Evolutionary conservation across 257 asterid genomes (phyloP).

Genomic region (Solanum bulbocastanum): DNA sequence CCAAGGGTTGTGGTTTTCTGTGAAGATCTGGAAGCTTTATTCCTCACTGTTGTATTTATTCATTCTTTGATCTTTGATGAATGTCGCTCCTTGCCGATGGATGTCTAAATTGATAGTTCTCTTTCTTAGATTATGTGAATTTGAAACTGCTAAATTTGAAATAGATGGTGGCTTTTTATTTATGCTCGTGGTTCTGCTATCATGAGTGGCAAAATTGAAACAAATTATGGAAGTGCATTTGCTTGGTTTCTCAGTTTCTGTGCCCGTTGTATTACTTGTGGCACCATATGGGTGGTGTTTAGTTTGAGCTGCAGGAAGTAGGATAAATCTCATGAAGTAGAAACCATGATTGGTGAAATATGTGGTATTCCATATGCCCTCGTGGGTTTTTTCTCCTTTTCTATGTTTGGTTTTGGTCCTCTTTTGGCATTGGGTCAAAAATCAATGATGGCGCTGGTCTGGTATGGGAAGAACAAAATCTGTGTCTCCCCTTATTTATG

Average conservation of each 20-base stretch:
- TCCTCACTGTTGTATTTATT: not conserved
- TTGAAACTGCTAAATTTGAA: not conserved
- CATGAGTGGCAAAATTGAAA: not conserved
- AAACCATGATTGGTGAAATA: not conserved
- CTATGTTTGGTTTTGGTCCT: not conserved
- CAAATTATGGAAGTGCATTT: not conserved
- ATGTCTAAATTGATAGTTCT: not conserved
- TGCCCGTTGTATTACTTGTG: not conserved
- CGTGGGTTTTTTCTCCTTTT: not conserved
- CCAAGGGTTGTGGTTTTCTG: constrained; percentile 12
- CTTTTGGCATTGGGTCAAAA: not conserved
- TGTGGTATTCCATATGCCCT: not conserved
- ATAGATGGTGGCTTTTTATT: not conserved
- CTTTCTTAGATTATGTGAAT: not conserved
- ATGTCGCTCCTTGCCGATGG: not conserved
- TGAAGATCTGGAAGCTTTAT: constrained; percentile 4
- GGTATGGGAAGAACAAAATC: not conserved
- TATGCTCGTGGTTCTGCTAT: not conserved
- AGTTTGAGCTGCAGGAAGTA: not conserved
- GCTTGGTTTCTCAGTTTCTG: not conserved
- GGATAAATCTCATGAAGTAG: not conserved
- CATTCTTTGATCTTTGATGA: not conserved
- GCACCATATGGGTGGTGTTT: not conserved
- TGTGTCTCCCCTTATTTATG: not conserved
- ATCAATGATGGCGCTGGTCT: not conserved